Percentiles rank a stretch among this genome's conserved stretches.
phyloP scores from a whole-genome alignment of 441 rosid genomes.

The Omphalea diandra region DNA sequence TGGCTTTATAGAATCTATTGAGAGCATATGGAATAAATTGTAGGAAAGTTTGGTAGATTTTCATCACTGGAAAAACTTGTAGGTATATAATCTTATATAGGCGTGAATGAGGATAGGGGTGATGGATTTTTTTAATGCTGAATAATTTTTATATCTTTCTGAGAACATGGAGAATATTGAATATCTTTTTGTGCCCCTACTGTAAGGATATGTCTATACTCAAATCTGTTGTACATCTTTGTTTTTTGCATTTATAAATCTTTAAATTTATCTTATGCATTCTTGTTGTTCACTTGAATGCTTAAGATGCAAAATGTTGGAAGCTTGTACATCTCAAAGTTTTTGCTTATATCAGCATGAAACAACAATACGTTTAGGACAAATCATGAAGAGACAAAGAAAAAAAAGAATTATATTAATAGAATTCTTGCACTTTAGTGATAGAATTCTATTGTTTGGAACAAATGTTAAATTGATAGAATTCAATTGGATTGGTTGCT shows the following conservation, averaged over 20 bases:
- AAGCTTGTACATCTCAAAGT: background rate
- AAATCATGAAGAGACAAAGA: too few relatives aligned
- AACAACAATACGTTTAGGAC: too few relatives aligned
- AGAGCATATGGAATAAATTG: constrained; percentile 50
- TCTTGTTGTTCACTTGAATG: background rate
- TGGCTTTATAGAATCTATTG: constrained; percentile 71
- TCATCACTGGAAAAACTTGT: constrained; percentile 81
- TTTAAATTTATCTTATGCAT: background rate
- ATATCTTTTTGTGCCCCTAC: background rate
- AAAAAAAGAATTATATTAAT: too few relatives aligned
- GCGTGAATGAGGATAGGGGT: background rate
- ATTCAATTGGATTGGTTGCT: too few relatives aligned
- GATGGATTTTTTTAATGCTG: background rate
- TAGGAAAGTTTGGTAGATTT: constrained; percentile 72
- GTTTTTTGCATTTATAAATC: background rate
- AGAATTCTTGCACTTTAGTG: too few relatives aligned
- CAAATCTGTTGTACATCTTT: background rate
- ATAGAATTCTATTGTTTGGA: too few relatives aligned
- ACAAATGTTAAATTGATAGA: too few relatives aligned
- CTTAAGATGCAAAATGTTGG: background rate
- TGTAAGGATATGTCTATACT: background rate
- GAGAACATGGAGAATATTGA: background rate
- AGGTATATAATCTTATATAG: constrained; percentile 37
- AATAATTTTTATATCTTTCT: background rate
- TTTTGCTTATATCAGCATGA: background rate